Evolutionary conservation across 257 asterid species (phyloP).

Genomic region (Osmanthus fragrans): DNA sequence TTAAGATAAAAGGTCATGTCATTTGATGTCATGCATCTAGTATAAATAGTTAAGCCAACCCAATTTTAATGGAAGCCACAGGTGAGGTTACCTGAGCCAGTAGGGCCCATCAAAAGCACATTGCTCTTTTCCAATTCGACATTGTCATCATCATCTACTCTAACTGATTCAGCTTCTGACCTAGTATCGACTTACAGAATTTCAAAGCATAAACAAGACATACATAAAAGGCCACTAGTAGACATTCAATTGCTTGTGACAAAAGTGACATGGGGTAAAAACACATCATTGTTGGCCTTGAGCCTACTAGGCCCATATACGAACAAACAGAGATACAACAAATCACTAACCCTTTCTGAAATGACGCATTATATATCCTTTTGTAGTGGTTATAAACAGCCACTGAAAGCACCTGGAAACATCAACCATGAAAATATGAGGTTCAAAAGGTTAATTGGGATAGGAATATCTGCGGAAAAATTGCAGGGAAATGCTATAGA

Average conservation of each 20-base stretch:
- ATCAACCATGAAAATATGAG: slow-evolving; percentile 16
- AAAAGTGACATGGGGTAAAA: slow-evolving; percentile 16
- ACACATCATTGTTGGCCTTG: slow-evolving; percentile 2
- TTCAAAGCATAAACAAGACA: slow-evolving; percentile 12
- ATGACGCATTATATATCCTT: slow-evolving; percentile 70
- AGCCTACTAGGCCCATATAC: neutral
- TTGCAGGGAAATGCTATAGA: slow-evolving; percentile 12
- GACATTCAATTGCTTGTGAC: slow-evolving; percentile 2
- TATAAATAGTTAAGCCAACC: slow-evolving; percentile 22
- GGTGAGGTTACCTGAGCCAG: slow-evolving; percentile 74
- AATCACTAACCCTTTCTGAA: slow-evolving; percentile 67
- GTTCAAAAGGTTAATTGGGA: neutral
- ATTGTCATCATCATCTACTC: slow-evolving; percentile 60
- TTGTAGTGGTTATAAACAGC: slow-evolving; percentile 93
- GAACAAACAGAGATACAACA: slow-evolving; percentile 17
- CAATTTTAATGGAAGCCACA: slow-evolving; percentile 17
- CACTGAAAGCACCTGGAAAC: slow-evolving; percentile 81
- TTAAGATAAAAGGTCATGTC: slow-evolving; percentile 26
- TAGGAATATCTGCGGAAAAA: slow-evolving; percentile 9
- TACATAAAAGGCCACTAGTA: neutral
- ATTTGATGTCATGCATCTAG: slow-evolving; percentile 16
- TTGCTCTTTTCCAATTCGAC: slow-evolving; percentile 94
- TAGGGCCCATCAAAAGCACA: slow-evolving; percentile 94
- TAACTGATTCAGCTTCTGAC: slow-evolving; percentile 57
- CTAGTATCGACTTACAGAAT: slow-evolving; percentile 42